These are phyloP conservation scores for Mycena haematopus DNA, from an alignment of 768 basidiomycete genomes.

Conservation along the genomic window DNA sequence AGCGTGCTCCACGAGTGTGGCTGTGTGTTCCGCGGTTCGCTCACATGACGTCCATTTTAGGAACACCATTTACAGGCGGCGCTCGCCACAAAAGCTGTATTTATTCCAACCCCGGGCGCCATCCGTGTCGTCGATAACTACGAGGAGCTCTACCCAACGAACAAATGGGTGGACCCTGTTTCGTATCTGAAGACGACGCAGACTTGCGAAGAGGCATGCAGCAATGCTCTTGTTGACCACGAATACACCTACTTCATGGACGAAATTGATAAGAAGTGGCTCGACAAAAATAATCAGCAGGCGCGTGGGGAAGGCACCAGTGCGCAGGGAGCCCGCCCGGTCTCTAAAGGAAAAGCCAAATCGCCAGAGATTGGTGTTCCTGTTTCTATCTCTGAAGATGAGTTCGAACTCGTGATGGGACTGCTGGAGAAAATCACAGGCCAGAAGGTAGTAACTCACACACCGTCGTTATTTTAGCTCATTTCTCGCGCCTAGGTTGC, in stretches of 20 bases:
- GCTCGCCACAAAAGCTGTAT: constrained; percentile 60
- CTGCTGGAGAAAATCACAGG: constrained; percentile 91
- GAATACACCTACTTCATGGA: constrained; percentile 94
- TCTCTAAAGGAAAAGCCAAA: constrained; percentile 83
- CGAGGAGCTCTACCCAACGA: constrained; percentile 72
- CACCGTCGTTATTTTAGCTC: constrained; percentile 26
- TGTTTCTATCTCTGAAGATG: constrained; percentile 82
- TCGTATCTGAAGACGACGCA: constrained; percentile 84
- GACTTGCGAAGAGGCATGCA: constrained; percentile 80
- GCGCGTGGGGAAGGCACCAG: constrained; percentile 88
- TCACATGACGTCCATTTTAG: constrained; percentile 50
- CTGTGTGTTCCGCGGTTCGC: constrained; percentile 57
- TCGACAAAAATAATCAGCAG: constrained; percentile 88
- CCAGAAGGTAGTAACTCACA: constrained; percentile 77
- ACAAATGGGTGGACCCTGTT: constrained; percentile 76
- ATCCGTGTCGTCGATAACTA: constrained; percentile 83
- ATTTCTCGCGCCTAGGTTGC: constrained; percentile 50
- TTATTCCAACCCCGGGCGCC: constrained; percentile 94
- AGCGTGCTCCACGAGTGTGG: constrained; percentile 38
- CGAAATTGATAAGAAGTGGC: constrained; percentile 94
- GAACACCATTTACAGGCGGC: constrained; percentile 63
- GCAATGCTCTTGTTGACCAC: constrained; percentile 61
- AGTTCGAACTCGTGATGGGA: constrained; percentile 96
- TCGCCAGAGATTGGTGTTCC: constrained; percentile 74
- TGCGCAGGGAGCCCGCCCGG: constrained; percentile 62